phyloP scores from a whole-genome alignment of 768 basidiomycete genomes.

The Basidioascus undulatus region DNA sequence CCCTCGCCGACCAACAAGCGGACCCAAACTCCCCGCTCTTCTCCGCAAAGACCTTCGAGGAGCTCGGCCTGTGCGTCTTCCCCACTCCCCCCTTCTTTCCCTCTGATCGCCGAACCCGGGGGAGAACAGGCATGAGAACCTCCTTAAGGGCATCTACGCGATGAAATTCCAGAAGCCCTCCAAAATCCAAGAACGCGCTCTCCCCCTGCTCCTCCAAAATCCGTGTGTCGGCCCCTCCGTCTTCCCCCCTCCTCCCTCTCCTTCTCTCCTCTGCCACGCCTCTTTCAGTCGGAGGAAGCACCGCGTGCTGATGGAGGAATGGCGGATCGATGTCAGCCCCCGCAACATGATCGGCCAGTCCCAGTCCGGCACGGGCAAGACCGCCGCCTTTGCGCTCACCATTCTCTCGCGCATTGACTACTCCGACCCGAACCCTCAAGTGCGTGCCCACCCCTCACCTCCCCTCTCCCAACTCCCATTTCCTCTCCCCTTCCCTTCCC shows the following conservation, averaged over 20 bases:
- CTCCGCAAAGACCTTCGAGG: slow-evolving; percentile 82
- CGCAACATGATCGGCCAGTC: slow-evolving; percentile 98
- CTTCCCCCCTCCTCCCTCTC: not conserved
- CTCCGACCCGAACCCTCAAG: slow-evolving; percentile 57
- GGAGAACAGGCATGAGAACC: slow-evolving; percentile 44
- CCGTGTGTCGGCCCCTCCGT: slow-evolving; percentile 34
- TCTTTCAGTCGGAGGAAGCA: no score
- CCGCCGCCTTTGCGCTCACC: slow-evolving; percentile 88
- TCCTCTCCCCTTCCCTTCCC: not conserved
- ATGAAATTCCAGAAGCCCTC: slow-evolving; percentile 95
- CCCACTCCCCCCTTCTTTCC: not conserved
- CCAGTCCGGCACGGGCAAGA: slow-evolving; percentile 97
- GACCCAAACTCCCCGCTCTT: slow-evolving; percentile 90
- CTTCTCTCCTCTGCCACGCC: no score
- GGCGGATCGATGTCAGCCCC: slow-evolving; percentile 45
- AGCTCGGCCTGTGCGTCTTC: slow-evolving; percentile 61
- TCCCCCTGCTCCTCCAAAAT: slow-evolving; percentile 67
- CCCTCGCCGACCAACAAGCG: slow-evolving; percentile 81
- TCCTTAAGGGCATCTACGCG: slow-evolving; percentile 79
- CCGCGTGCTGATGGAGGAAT: no score
- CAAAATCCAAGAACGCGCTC: slow-evolving; percentile 91
- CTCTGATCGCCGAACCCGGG: no score
- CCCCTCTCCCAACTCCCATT: not conserved
- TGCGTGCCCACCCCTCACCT: slow-evolving; percentile 15
- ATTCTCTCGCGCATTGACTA: slow-evolving; percentile 91